Conservation (phyloP, 257 asterid genomes). For the Ehretia macrophylla region DNA sequence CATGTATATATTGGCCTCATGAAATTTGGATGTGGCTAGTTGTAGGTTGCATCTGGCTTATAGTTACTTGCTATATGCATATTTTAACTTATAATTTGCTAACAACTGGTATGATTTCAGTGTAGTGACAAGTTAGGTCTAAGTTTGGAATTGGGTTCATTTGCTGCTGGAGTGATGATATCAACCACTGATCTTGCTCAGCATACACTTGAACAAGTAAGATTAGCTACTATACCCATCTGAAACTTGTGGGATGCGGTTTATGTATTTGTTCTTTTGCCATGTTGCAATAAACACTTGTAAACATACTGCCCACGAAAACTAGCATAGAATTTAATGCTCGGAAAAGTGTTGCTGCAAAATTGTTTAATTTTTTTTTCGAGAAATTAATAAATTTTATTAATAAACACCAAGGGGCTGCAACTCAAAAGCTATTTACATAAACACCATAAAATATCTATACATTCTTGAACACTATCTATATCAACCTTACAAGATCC, state of each 20-base stretch:
- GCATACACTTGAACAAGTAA: conserved; percentile 95
- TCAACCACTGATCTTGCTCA: conserved; percentile 96
- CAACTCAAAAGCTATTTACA: too few species aligned
- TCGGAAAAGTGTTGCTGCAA: too few species aligned
- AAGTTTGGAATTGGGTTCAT: conserved; percentile 97
- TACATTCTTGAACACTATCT: too few species aligned
- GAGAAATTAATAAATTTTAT: too few species aligned
- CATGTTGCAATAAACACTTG: too few species aligned
- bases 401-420: too few species aligned
- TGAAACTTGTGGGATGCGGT: not conserved
- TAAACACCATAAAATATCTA: too few species aligned
- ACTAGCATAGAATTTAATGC: too few species aligned
- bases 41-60: not conserved
- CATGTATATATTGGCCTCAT: not conserved
- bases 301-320: too few species aligned
- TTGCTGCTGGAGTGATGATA: conserved; percentile 99
- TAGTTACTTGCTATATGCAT: not conserved
- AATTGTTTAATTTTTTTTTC: too few species aligned
- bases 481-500: too few species aligned
- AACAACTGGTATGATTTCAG: conserved; percentile 53
- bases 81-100: not conserved
- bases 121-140: conserved; percentile 98
- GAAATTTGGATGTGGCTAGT: not conserved
- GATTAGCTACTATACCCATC: conserved; percentile 1
- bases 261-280: not conserved